Evolutionary conservation across 805 yeast species (phyloP), one percentile per base, ranked within the genome.

Genomic region (Candida boidinii): DNA sequence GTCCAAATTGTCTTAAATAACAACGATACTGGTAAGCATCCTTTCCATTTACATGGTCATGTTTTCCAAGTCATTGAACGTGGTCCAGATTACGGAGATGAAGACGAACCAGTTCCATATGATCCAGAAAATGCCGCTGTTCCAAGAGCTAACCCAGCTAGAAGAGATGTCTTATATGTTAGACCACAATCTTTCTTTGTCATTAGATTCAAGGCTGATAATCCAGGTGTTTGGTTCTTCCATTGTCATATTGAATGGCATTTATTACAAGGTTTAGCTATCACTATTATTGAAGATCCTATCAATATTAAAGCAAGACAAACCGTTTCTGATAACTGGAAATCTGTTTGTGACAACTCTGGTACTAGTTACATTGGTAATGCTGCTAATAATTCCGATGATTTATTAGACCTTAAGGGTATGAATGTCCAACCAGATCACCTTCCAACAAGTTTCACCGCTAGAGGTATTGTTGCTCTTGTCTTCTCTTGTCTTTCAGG

Each of bases 191-290:
- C 96, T 2, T 79, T 84, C 63, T 70, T 87, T 50, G 88, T 85
- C 21, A 52, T 90, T 41, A 74, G 97, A 54, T 90, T 87, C 69
- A 74, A 72, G 51, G 94, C 97, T 34, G 79, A 82, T 55, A 92
- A 92, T 58, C 98, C 97, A 21, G 98, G 98, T 66, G 88, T 88
- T 28, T 90, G 97, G 98, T 74, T 79, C 58, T 92, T 92, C 94
- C 98, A 90, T 65, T 90, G 98, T 62, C 98, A 90, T 58, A 82
- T 92, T 51, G 97, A 92, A 58, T 90, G 98, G 98, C 98, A 92
- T 65, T 72, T 90, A 68, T 71, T 78, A 51, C 97, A 92, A 66
- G 98, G 98, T 51, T 71, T 90, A 48, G 94, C 94, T 10, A 48
- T 87, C 35, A 66, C 69, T 9, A 63, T 92, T 28, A 62, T 90